These are phyloP conservation scores for Pythium pyrilobum DNA, from an alignment of 352 stramenopile species.

Conservation along the genomic window DNA sequence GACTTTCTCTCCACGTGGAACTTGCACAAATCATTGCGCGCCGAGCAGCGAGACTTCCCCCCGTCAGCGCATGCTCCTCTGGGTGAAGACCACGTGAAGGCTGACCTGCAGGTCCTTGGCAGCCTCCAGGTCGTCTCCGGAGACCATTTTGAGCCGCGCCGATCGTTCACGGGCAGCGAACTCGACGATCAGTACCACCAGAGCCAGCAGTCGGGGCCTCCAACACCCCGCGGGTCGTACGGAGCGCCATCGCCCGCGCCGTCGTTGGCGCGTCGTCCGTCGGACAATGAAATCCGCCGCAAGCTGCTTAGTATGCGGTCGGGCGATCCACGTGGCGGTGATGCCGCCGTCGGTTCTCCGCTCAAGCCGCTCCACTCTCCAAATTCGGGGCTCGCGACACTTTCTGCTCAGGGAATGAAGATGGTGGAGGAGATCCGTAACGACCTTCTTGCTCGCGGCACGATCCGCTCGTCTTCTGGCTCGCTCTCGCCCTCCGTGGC, in stretches of 20 bases:
- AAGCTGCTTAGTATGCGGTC: slow-evolving; percentile 19
- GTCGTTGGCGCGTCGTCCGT: slow-evolving; percentile 1
- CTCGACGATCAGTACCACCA: neutral
- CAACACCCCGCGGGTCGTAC: slow-evolving; percentile 1
- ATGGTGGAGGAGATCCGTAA: slow-evolving; percentile 34
- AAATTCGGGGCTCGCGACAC: slow-evolving; percentile 2
- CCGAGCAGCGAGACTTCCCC: slow-evolving; percentile 65
- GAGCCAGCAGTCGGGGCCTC: neutral
- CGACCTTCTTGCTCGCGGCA: slow-evolving; percentile 16
- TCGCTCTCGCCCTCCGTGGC: neutral
- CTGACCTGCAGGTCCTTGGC: slow-evolving; percentile 56
- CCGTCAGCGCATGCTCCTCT: slow-evolving; percentile 15
- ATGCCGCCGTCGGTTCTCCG: neutral
- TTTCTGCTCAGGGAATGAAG: slow-evolving; percentile 22
- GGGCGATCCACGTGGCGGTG: neutral
- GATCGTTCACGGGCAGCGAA: slow-evolving; percentile 9
- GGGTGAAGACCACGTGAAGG: slow-evolving; percentile 46
- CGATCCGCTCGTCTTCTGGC: slow-evolving; percentile 1
- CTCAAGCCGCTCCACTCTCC: neutral
- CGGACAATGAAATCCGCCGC: slow-evolving; percentile 19
- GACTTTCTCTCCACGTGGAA: slow-evolving; percentile 66
- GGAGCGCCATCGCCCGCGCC: neutral
- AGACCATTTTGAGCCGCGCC: slow-evolving; percentile 7
- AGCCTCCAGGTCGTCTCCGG: slow-evolving; percentile 36
- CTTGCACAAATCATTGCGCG: slow-evolving; percentile 59